Conservation (phyloP, 2,329 filamentous ascomycete genomes). For the Xylariaceae sp. region DNA sequence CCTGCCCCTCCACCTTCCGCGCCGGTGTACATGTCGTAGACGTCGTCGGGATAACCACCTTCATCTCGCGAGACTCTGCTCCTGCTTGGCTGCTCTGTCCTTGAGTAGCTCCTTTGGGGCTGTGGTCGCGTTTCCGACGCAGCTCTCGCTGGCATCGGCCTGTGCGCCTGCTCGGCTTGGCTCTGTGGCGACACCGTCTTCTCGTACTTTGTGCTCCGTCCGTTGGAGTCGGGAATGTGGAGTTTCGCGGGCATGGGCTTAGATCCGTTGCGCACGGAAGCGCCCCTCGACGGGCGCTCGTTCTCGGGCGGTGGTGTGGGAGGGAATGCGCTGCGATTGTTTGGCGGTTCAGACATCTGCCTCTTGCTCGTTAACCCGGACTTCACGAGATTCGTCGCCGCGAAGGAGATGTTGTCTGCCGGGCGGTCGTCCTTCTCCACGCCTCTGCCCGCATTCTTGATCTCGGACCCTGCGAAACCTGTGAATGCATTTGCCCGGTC, state of each 20-base stretch:
- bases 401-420: constrained; percentile 80
- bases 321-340: constrained; percentile 78
- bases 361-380: constrained; percentile 72
- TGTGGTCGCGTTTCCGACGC: constrained; percentile 42
- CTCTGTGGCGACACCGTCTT: constrained; percentile 45
- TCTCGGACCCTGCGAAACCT: constrained; percentile 72
- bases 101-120: constrained; percentile 40
- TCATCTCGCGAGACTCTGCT: constrained; percentile 43
- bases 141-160: constrained; percentile 32
- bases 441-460: constrained; percentile 59
- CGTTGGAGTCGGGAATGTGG: constrained; percentile 51
- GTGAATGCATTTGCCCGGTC: constrained; percentile 77
- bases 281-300: constrained; percentile 55
- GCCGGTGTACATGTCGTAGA: constrained; percentile 58
- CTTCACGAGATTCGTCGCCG: constrained; percentile 88
- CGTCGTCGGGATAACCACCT: constrained; percentile 56
- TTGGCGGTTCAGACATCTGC: constrained; percentile 80
- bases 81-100: constrained; percentile 33
- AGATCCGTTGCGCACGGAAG: constrained; percentile 56
- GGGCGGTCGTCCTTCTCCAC: constrained; percentile 73
- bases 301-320: constrained; percentile 96
- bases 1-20: constrained; percentile 37
- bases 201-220: constrained; percentile 49
- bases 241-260: constrained; percentile 59
- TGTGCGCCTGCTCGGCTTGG: constrained; percentile 35